Evolutionary conservation across 768 basidiomycete species (phyloP).

Genomic region (Boletus rufocinnamomeus): DNA sequence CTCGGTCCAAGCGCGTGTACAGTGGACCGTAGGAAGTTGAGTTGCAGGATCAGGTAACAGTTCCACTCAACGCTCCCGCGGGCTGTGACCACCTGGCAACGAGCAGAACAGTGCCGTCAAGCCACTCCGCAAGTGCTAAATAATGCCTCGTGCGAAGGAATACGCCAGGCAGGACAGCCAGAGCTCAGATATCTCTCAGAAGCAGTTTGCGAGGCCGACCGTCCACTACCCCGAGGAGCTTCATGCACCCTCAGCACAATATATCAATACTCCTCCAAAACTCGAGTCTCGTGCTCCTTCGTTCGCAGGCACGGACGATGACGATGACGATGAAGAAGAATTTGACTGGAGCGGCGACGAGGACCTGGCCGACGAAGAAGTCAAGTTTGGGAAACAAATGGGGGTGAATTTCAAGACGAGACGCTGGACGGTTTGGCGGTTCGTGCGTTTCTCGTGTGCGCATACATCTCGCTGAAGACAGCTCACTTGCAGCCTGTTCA

Average conservation of each 20-base stretch:
- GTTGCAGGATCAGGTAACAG: conserved; percentile 14
- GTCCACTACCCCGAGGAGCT: conserved; percentile 59
- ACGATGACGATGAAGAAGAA: conserved; percentile 54
- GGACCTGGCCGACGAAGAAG: conserved; percentile 69
- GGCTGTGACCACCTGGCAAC: conserved; percentile 9
- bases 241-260: conserved; percentile 24
- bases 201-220: conserved; percentile 34
- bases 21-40: neutral
- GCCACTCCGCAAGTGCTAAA: conserved; percentile 24
- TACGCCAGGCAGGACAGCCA: conserved; percentile 16
- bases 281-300: conserved; percentile 44
- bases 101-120: conserved; percentile 18
- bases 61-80: conserved; percentile 16
- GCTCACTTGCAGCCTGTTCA: conserved; percentile 48
- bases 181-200: conserved; percentile 15
- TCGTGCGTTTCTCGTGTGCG: conserved; percentile 21
- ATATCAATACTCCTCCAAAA: conserved; percentile 32
- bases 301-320: conserved; percentile 55
- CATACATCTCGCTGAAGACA: neutral
- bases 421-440: conserved; percentile 60
- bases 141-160: conserved; percentile 5
- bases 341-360: conserved; percentile 83
- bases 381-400: conserved; percentile 63
- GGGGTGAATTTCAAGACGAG: conserved; percentile 45
- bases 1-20: neutral